Conservation (phyloP, 1,139 yeast genomes). For the Suzukiozyma palmioleophila region DNA sequence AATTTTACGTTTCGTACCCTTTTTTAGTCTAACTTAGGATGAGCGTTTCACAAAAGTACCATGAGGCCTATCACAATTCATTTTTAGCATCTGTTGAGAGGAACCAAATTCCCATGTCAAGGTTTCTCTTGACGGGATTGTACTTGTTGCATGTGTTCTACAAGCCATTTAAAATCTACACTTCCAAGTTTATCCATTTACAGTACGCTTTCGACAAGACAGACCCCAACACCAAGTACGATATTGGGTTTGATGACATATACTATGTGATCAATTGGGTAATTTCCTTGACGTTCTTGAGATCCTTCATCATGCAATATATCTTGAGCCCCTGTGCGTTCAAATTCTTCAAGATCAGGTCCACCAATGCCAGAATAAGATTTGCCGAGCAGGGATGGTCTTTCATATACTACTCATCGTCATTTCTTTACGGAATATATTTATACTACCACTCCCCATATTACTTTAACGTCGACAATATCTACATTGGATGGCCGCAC, state of each 20-base stretch:
- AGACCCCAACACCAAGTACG: conserved; percentile 31
- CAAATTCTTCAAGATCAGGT: conserved; percentile 39
- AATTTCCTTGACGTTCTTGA: conserved; percentile 51
- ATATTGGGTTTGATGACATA: conserved; percentile 53
- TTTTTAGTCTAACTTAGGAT: too few species aligned
- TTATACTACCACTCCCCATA: conserved; percentile 59
- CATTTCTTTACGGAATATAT: conserved; percentile 56
- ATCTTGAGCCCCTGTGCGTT: conserved; percentile 56
- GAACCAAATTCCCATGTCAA: conserved; percentile 36
- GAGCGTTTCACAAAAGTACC: neutral
- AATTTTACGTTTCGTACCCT: too few species aligned
- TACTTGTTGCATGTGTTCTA: conserved; percentile 21
- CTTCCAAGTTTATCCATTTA: conserved; percentile 44
- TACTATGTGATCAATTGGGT: conserved; percentile 56
- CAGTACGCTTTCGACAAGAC: conserved; percentile 37
- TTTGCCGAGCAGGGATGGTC: conserved; percentile 91
- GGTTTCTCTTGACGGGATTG: conserved; percentile 24
- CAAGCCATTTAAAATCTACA: conserved; percentile 13
- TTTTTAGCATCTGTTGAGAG: conserved; percentile 30
- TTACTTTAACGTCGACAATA: conserved; percentile 51
- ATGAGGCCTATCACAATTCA: conserved; percentile 17
- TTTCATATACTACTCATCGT: conserved; percentile 52
- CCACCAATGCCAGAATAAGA: conserved; percentile 52
- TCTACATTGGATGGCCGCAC: conserved; percentile 80
- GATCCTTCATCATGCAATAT: conserved; percentile 58